Conservation (phyloP, 495 filamentous ascomycete species). For the Opeltia flavorubescens region DNA sequence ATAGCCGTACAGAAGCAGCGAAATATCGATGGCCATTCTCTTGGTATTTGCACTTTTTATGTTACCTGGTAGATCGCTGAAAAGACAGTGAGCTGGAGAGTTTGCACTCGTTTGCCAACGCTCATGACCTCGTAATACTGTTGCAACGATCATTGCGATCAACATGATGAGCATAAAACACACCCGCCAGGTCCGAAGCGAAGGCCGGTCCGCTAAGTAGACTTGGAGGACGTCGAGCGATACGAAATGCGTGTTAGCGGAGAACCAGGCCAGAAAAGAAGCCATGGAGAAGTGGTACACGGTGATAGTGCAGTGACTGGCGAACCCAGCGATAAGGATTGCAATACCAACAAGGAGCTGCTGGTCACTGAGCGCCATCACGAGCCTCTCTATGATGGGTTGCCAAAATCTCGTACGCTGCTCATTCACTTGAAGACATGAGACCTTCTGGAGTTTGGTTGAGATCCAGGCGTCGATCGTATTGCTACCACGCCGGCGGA, state of each 20-base stretch:
- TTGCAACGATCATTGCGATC: conserved; percentile 1
- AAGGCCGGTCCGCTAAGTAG: background rate
- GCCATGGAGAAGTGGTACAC: conserved; percentile 24
- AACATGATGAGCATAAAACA: conserved; percentile 3
- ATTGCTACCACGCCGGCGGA: background rate
- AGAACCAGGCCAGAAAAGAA: conserved; percentile 17
- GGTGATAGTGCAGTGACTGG: conserved; percentile 19
- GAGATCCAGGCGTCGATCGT: background rate
- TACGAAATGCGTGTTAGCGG: conserved; percentile 14
- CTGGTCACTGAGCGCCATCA: conserved; percentile 24
- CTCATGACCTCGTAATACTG: background rate
- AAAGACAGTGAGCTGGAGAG: conserved; percentile 3
- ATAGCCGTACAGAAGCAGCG: conserved; percentile 3
- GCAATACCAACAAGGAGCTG: conserved; percentile 28
- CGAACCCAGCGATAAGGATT: conserved; percentile 19
- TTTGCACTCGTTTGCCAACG: background rate
- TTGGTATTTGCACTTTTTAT: background rate
- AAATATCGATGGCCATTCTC: conserved; percentile 4
- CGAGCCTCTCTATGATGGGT: conserved; percentile 7
- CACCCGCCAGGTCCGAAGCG: conserved; percentile 3
- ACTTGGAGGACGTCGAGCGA: conserved; percentile 7
- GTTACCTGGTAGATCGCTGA: conserved; percentile 4
- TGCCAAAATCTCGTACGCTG: background rate
- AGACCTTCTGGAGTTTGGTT: background rate
- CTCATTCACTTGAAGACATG: background rate